These are phyloP conservation scores for Serpula lacrymans DNA, from an alignment of 768 basidiomycete species.

Conservation along the genomic window DNA sequence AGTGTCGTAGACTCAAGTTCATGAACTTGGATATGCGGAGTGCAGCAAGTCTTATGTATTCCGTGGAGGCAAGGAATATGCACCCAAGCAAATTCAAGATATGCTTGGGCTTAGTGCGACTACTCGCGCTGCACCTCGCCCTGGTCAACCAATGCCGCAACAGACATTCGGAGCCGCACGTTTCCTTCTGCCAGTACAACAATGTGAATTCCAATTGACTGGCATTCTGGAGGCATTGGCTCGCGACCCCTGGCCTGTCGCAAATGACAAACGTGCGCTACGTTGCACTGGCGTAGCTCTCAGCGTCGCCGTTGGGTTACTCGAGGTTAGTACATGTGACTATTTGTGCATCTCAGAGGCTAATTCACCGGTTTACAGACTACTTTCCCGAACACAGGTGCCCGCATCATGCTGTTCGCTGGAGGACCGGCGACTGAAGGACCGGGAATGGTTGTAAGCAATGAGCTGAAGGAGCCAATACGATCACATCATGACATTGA, in stretches of 20 bases:
- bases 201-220: slow-evolving; percentile 95
- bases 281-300: slow-evolving; percentile 95
- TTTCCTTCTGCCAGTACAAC: slow-evolving; percentile 88
- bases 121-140: slow-evolving; percentile 80
- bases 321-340: slow-evolving; percentile 56
- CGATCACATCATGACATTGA: slow-evolving; percentile 99
- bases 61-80: slow-evolving; percentile 95
- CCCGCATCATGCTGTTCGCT: slow-evolving; percentile 92
- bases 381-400: slow-evolving; percentile 94
- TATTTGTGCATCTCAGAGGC: neutral
- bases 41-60: slow-evolving; percentile 99
- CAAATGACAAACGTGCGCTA: slow-evolving; percentile 87
- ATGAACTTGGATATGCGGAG: slow-evolving; percentile 94
- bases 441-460: slow-evolving; percentile 94
- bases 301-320: slow-evolving; percentile 86
- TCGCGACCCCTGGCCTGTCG: slow-evolving; percentile 97
- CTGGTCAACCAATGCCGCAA: slow-evolving; percentile 77
- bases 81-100: slow-evolving; percentile 94
- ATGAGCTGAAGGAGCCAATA: slow-evolving; percentile 95
- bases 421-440: slow-evolving; percentile 97
- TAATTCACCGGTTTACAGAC: slow-evolving; percentile 39
- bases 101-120: slow-evolving; percentile 89
- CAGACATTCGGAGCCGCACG: slow-evolving; percentile 82
- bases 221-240: slow-evolving; percentile 84
- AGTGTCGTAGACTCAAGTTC: slow-evolving; percentile 82